These are phyloP conservation scores for Parathielavia hyrcaniae DNA, from an alignment of 495 filamentous ascomycete species.

Conservation along the genomic window DNA sequence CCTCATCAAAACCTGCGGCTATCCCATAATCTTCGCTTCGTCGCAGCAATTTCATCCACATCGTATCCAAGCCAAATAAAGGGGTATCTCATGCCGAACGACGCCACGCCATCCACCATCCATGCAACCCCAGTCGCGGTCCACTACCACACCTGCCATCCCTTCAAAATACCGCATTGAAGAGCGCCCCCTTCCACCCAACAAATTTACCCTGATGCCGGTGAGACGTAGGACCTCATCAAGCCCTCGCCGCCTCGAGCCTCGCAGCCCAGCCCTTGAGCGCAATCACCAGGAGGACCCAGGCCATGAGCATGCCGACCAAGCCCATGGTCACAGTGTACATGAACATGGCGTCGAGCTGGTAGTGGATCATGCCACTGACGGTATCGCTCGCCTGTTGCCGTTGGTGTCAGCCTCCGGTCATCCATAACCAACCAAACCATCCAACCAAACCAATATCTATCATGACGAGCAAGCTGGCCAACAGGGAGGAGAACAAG, in stretches of 20 bases:
- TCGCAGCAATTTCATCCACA: constrained; percentile 7
- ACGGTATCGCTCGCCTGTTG: constrained; percentile 64
- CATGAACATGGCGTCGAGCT: constrained; percentile 79
- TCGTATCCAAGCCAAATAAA: constrained; percentile 7
- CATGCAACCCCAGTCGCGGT: not conserved
- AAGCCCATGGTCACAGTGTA: constrained; percentile 87
- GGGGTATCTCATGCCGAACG: constrained; percentile 27
- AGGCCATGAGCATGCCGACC: constrained; percentile 79
- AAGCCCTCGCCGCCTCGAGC: constrained; percentile 39
- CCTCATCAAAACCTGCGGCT: not conserved
- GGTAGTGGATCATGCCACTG: constrained; percentile 65
- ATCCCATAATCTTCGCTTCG: not conserved
- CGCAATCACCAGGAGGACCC: constrained; percentile 69
- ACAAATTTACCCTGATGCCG: too few relatives aligned
- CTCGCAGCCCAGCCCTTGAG: constrained; percentile 83
- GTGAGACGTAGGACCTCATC: not conserved
- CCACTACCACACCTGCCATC: not conserved
- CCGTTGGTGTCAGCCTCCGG: not conserved
- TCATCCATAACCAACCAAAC: constrained; percentile 16
- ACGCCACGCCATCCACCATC: not conserved
- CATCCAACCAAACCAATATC: not conserved
- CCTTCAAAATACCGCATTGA: not conserved
- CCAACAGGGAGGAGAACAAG: not conserved
- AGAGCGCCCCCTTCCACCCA: not conserved
- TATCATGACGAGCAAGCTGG: not conserved